Evolutionary conservation across 495 filamentous ascomycete species (phyloP).

Genomic region (Penicillium angulare): DNA sequence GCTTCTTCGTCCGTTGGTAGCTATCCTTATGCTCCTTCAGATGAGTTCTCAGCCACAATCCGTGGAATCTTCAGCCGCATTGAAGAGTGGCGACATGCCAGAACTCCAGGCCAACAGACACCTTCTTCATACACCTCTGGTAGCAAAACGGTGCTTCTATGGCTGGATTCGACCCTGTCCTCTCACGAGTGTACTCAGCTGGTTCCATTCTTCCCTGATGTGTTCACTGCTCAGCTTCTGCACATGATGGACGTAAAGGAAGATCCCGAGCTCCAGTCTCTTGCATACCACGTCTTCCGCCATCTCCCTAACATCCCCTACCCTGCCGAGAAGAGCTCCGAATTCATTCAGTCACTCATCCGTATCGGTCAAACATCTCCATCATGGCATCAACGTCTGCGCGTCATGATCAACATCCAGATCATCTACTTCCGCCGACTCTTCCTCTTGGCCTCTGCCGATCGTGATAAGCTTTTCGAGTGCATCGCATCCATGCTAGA

Average conservation of each 20-base stretch:
- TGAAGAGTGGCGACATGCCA: constrained; percentile 82
- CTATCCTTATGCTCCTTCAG: constrained; percentile 74
- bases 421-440: constrained; percentile 97
- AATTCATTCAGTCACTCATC: constrained; percentile 82
- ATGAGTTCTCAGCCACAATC: constrained; percentile 72
- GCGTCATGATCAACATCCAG: constrained; percentile 98
- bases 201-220: constrained; percentile 83
- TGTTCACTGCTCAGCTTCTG: constrained; percentile 85
- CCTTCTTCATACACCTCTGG: constrained; percentile 93
- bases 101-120: constrained; percentile 85
- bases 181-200: constrained; percentile 92
- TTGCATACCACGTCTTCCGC: constrained; percentile 96
- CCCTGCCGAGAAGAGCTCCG: constrained; percentile 75
- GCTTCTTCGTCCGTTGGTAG: constrained; percentile 77
- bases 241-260: constrained; percentile 99
- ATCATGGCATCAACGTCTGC: constrained; percentile 95
- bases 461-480: constrained; percentile 79
- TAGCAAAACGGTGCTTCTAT: constrained; percentile 91
- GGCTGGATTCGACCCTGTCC: constrained; percentile 89
- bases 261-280: constrained; percentile 89
- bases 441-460: constrained; percentile 77
- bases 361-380: constrained; percentile 80
- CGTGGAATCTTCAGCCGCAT: constrained; percentile 75
- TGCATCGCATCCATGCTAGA: constrained; percentile 92
- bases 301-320: constrained; percentile 96